Evolutionary conservation across 2,329 filamentous ascomycete genomes (phyloP).

Genomic region (Beauveria brongniartii): DNA sequence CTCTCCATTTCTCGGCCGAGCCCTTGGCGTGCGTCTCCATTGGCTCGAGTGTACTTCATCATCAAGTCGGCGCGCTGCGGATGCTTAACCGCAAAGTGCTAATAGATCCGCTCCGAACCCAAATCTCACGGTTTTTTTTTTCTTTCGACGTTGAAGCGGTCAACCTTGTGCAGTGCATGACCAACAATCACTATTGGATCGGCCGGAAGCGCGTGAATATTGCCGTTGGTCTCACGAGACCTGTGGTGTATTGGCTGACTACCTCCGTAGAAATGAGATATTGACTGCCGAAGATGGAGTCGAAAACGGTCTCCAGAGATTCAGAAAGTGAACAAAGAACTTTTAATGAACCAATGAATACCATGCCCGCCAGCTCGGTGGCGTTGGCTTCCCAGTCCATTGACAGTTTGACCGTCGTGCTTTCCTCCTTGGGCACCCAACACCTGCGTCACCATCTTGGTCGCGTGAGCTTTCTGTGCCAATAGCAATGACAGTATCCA

Average conservation of each 20-base stretch:
- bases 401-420: no score
- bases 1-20: constrained; percentile 18
- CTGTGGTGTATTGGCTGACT: constrained; percentile 28
- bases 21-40: constrained; percentile 25
- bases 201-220: constrained; percentile 33
- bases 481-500: background rate
- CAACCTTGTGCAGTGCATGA: constrained; percentile 42
- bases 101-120: constrained; percentile 35
- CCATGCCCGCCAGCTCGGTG: background rate
- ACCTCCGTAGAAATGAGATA: constrained; percentile 28
- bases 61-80: constrained; percentile 33
- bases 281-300: constrained; percentile 32
- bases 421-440: no score
- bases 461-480: background rate
- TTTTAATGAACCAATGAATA: background rate
- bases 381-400: no score
- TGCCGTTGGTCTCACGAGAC: constrained; percentile 34
- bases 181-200: constrained; percentile 36
- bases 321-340: constrained; percentile 12
- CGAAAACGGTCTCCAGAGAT: constrained; percentile 25
- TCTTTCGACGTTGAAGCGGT: constrained; percentile 44
- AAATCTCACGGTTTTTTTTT: no score
- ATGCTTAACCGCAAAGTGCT: constrained; percentile 30
- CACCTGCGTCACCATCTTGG: no score
- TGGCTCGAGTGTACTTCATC: constrained; percentile 44